Base-by-base conservation (phyloP, 2,329 filamentous ascomycete genomes). In the Aspergillus sp. region DNA sequence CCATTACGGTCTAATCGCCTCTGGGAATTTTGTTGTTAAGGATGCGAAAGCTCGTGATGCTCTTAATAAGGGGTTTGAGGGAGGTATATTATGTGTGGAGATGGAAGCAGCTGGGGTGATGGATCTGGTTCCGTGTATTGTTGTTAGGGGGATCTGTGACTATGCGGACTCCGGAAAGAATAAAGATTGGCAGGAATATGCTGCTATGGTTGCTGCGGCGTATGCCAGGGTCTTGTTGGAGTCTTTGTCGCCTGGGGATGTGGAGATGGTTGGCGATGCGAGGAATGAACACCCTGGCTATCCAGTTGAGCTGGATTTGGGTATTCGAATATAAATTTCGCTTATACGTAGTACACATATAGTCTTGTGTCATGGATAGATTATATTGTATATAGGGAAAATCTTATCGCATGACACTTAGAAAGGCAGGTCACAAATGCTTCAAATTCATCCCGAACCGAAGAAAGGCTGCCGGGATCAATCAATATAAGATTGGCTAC, bases 181-280 rank as follows among this genome's bases (percentile, higher is more conserved):
- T 23, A 59, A 65, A n/a, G 11, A 17, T 10, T 67, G 62, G 64
- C 62, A 66, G 13, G 32, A n/a, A 2, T 67, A 67, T 54, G 64
- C 65, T 10, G 64, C 65, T 10, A 47, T 52, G 13, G 42, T 55
- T 10, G 64, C 65, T 17, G 64, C 64, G 2, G 64, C 62, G 10
- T 66, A 62, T 62, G 60, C 60, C 10, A 64, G 60, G 36, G 59
- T 64, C 47, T 41, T 66, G 19, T 10, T 56, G 25, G 41, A 19
- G 7, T 17, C 8, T 19, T 19, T 44, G 17, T 19, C 32, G n/a
- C 15, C 41, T 17, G n/a, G n/a, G 8, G 41, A 30, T 30, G 27
- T 8, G 27, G 27, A 30, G 8, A 30, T 30, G 27, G 8, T 44
- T 44, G n/a, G 3, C 13, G 5, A 41, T 41, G 13, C 38, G 38